Evolutionary conservation across 805 yeast genomes (phyloP).

Genomic region (Cyberlindnera subsufficiens): DNA sequence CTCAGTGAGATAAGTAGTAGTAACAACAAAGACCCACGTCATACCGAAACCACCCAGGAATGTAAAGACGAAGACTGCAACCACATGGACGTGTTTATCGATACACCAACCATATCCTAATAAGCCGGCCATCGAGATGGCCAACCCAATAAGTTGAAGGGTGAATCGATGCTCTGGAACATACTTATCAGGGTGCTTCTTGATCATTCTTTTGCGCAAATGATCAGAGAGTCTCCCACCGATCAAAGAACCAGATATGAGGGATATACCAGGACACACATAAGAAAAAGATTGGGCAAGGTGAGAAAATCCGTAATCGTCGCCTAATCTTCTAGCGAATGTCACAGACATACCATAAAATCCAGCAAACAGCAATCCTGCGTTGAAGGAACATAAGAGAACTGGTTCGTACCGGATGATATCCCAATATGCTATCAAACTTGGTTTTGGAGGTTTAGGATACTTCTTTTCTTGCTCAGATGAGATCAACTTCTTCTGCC

Average conservation of each 20-base stretch:
- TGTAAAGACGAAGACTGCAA: slow-evolving; percentile 35
- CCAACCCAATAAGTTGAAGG: slow-evolving; percentile 38
- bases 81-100: slow-evolving; percentile 32
- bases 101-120: slow-evolving; percentile 50
- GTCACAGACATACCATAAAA: slow-evolving; percentile 50
- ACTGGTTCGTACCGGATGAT: slow-evolving; percentile 39
- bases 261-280: slow-evolving; percentile 46
- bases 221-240: slow-evolving; percentile 46
- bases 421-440: slow-evolving; percentile 29
- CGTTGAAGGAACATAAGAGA: slow-evolving; percentile 37
- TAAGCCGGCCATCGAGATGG: slow-evolving; percentile 37
- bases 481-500: slow-evolving; percentile 20
- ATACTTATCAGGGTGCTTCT: slow-evolving; percentile 13
- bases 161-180: slow-evolving; percentile 43
- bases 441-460: slow-evolving; percentile 43
- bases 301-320: slow-evolving; percentile 30
- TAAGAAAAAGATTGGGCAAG: slow-evolving; percentile 39
- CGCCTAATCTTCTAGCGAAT: slow-evolving; percentile 34
- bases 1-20: slow-evolving; percentile 49
- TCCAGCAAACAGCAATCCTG: slow-evolving; percentile 47
- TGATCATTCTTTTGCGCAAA: slow-evolving; percentile 22
- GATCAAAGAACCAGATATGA: slow-evolving; percentile 41
- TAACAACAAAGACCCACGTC: slow-evolving; percentile 49
- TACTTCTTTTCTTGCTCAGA: slow-evolving; percentile 19
- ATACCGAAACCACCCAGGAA: slow-evolving; percentile 46